phyloP scores from a whole-genome alignment of 176 grass and related monocot species.

The Carex cristatella region DNA sequence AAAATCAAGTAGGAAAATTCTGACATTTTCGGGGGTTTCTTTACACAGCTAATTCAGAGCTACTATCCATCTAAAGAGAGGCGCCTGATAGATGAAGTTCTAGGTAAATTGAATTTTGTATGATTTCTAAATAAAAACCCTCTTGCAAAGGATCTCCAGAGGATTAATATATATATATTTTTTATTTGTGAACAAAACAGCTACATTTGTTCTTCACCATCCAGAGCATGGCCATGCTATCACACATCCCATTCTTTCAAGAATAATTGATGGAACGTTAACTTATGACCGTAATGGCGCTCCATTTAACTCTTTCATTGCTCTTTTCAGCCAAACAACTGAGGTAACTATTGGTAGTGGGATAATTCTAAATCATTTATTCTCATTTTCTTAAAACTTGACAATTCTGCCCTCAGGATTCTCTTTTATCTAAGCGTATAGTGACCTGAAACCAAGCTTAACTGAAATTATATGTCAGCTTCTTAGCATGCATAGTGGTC shows the following conservation, averaged over 20 bases:
- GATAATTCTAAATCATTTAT: not conserved
- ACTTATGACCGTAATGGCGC: slow-evolving; percentile 67
- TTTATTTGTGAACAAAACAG: slow-evolving; percentile 39
- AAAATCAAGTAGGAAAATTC: not conserved
- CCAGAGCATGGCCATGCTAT: slow-evolving; percentile 94
- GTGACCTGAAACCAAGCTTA: not conserved
- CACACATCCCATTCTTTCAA: slow-evolving; percentile 92
- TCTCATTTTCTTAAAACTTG: not conserved
- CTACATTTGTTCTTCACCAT: slow-evolving; percentile 97
- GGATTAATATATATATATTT: not conserved
- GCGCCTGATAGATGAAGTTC: slow-evolving; percentile 85
- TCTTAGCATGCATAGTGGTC: not conserved
- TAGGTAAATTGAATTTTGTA: slow-evolving; percentile 51
- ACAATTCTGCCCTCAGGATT: not conserved
- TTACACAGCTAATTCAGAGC: slow-evolving; percentile 89
- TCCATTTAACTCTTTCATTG: slow-evolving; percentile 94
- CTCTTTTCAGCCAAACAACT: slow-evolving; percentile 84
- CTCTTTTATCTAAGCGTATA: not conserved
- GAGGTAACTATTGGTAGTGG: slow-evolving; percentile 41
- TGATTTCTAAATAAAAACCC: not conserved
- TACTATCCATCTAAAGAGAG: slow-evolving; percentile 93
- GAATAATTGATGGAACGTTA: slow-evolving; percentile 91
- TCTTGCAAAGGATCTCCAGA: slow-evolving; percentile 15
- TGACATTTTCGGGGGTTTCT: slow-evolving; percentile 17
- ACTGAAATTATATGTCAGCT: not conserved